Evolutionary conservation across 2,329 filamentous ascomycete species (phyloP).

Genomic region (Lachnellula subtilissima): DNA sequence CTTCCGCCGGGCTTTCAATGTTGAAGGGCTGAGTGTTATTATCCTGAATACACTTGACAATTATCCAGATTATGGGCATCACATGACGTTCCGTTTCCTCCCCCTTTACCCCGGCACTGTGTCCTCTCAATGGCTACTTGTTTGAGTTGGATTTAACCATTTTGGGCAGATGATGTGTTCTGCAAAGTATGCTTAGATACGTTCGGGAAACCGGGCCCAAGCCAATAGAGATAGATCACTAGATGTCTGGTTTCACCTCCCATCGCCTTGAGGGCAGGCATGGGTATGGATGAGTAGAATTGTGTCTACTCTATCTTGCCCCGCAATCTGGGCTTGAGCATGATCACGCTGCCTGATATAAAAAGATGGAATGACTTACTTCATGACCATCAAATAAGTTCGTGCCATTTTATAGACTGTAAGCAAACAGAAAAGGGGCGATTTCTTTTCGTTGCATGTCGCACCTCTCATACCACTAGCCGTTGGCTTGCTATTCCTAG

Average conservation of each 20-base stretch:
- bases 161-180: neutral
- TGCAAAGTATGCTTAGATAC: neutral
- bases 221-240: neutral
- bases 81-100: neutral
- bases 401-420: no score
- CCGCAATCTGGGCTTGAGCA: conserved; percentile 21
- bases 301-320: conserved; percentile 16
- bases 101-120: neutral
- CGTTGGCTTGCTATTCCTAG: no score
- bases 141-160: neutral
- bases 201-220: neutral
- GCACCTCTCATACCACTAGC: no score
- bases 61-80: conserved; percentile 4
- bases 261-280: conserved; percentile 19
- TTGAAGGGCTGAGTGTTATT: neutral
- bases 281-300: conserved; percentile 15
- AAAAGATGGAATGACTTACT: neutral
- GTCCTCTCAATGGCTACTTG: neutral
- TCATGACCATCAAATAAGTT: no score
- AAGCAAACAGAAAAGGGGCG: no score
- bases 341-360: conserved; percentile 9
- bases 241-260: conserved; percentile 5
- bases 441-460: no score
- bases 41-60: neutral
- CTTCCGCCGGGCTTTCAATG: neutral